A percentile compares a stretch with the other conserved stretches of the same genome.
These are phyloP conservation scores for Besnoitia besnoiti DNA, from an alignment of 169 alveolate species.

Conservation along the genomic window DNA sequence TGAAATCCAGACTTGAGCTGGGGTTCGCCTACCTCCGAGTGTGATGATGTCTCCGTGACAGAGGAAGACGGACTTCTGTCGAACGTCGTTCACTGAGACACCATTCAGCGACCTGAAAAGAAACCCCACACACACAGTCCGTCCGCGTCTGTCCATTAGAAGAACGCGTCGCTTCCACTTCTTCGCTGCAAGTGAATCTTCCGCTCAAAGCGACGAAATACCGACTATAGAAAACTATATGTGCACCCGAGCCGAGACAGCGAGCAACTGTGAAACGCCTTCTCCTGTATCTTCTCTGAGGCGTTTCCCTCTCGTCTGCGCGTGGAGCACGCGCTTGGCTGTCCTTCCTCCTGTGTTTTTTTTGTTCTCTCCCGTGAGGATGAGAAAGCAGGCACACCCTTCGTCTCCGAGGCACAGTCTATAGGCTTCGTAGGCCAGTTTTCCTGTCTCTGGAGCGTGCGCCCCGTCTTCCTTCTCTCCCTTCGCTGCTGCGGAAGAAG, in stretches of 20 bases:
- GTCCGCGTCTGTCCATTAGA: no score
- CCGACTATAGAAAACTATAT: no score
- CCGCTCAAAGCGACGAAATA: no score
- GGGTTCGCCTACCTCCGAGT: background rate
- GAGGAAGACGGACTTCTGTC: background rate
- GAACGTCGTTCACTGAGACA: background rate
- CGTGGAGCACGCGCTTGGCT: background rate
- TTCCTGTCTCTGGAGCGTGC: background rate
- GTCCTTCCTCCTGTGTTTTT: background rate
- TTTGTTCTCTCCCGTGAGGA: background rate
- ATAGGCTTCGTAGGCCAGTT: background rate
- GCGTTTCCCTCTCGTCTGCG: no score
- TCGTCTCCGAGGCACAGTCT: background rate
- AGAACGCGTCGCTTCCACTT: no score
- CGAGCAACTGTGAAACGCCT: no score
- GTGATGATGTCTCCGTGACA: slow-evolving; percentile 19
- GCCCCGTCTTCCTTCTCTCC: background rate
- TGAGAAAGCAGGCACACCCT: background rate
- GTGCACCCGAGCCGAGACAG: no score
- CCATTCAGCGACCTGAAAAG: slow-evolving; percentile 7
- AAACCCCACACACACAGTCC: background rate
- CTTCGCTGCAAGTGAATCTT: no score
- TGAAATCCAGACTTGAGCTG: background rate
- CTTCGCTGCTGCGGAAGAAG: background rate
- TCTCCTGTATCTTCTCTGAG: no score